Percentiles rank a stretch among this genome's conserved stretches.
Evolutionary conservation across 257 asterid species (phyloP).

Genomic region (Eustoma russellianum): DNA sequence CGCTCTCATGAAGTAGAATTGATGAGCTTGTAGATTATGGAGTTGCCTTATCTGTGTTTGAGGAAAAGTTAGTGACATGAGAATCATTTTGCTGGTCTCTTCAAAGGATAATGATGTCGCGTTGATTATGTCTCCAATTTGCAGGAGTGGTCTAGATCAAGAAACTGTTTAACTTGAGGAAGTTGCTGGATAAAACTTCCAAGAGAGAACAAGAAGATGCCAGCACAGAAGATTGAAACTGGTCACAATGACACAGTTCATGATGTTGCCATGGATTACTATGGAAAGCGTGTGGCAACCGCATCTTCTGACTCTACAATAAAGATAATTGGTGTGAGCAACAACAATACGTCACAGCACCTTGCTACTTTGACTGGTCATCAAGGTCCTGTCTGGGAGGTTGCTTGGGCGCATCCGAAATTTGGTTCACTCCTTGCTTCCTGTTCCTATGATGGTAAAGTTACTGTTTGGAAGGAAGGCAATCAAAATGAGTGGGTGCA

Average conservation of each 20-base stretch:
- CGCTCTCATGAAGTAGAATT: not conserved
- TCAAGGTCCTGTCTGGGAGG: constrained; percentile 95
- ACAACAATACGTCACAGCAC: constrained; percentile 66
- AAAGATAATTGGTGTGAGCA: constrained; percentile 60
- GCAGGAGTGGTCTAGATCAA: constrained; percentile 3
- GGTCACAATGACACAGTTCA: constrained; percentile 81
- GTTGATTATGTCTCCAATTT: constrained; percentile 1
- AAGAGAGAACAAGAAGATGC: constrained; percentile 37
- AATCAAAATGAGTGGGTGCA: constrained; percentile 73
- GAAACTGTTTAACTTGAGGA: not conserved
- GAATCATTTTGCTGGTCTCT: not conserved
- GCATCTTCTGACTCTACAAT: constrained; percentile 84
- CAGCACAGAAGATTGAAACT: constrained; percentile 91
- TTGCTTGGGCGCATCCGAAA: constrained; percentile 92
- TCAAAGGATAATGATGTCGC: not conserved
- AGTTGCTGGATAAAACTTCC: not conserved
- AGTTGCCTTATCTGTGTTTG: too few relatives aligned
- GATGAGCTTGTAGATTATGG: too few relatives aligned
- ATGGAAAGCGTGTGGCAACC: constrained; percentile 89
- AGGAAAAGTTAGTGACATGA: not conserved
- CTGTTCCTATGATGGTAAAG: constrained; percentile 81
- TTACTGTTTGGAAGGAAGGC: constrained; percentile 90
- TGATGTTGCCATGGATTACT: constrained; percentile 87
- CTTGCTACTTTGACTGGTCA: constrained; percentile 80
- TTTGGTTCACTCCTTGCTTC: constrained; percentile 82